These are phyloP conservation scores for Termitomyces sp. DNA, from an alignment of 768 basidiomycete species.

Conservation along the genomic window DNA sequence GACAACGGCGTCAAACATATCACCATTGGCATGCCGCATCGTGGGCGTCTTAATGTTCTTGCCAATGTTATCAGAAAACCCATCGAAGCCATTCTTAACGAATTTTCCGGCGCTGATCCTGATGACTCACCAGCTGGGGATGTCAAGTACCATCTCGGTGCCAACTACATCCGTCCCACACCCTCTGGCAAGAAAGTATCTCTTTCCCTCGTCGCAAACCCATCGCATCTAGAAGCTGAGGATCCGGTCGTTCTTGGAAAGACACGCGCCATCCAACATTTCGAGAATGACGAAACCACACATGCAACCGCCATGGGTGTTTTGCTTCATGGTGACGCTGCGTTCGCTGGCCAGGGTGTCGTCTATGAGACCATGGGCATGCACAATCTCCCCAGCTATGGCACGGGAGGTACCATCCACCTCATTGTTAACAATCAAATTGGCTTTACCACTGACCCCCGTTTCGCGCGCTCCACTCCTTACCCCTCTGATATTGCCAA, in stretches of 20 bases:
- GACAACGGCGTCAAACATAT: slow-evolving; percentile 94
- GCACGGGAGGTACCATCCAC: slow-evolving; percentile 97
- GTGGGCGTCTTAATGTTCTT: slow-evolving; percentile 95
- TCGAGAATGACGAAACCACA: slow-evolving; percentile 79
- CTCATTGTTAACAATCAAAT: slow-evolving; percentile 99
- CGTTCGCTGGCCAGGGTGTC: slow-evolving; percentile 96
- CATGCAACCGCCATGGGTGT: slow-evolving; percentile 92
- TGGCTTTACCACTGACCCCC: slow-evolving; percentile 98
- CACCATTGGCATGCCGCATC: slow-evolving; percentile 99
- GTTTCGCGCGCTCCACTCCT: slow-evolving; percentile 95
- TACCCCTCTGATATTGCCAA: slow-evolving; percentile 99
- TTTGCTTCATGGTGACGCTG: slow-evolving; percentile 95
- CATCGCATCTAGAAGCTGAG: slow-evolving; percentile 95
- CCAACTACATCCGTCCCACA: slow-evolving; percentile 97
- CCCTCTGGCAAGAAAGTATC: slow-evolving; percentile 98
- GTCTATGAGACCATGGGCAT: slow-evolving; percentile 99
- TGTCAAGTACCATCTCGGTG: slow-evolving; percentile 98
- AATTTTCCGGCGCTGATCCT: slow-evolving; percentile 77
- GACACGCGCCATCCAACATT: slow-evolving; percentile 94
- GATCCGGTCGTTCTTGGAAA: slow-evolving; percentile 99
- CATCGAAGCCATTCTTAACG: slow-evolving; percentile 95
- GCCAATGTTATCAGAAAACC: slow-evolving; percentile 99
- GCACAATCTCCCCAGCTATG: slow-evolving; percentile 92
- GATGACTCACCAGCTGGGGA: slow-evolving; percentile 84
- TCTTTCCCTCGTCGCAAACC: slow-evolving; percentile 96